phyloP scores from a whole-genome alignment of 352 stramenopile species.

The Phytophthora aleatoria region DNA sequence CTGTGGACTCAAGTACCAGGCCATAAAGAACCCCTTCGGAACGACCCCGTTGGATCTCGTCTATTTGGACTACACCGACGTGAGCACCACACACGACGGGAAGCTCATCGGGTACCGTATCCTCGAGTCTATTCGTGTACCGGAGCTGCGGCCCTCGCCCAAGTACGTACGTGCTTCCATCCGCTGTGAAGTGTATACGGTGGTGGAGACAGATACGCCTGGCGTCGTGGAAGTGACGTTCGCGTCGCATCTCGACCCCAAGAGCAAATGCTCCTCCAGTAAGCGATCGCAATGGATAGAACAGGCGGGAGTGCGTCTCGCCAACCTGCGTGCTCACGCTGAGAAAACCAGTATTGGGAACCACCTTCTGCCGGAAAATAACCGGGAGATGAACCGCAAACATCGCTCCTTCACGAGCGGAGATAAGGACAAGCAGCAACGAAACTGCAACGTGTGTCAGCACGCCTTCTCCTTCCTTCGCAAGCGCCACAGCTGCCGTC shows the following conservation, averaged over 20 bases:
- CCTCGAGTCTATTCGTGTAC: slow-evolving; percentile 81
- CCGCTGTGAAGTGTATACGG: slow-evolving; percentile 81
- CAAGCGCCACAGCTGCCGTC: slow-evolving; percentile 76
- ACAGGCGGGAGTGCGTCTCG: slow-evolving; percentile 52
- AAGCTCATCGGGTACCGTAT: slow-evolving; percentile 80
- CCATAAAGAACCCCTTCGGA: slow-evolving; percentile 83
- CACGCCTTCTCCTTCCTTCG: slow-evolving; percentile 74
- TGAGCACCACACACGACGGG: slow-evolving; percentile 60
- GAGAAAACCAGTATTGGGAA: slow-evolving; percentile 76
- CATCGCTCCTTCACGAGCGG: slow-evolving; percentile 43
- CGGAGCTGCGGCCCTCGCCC: slow-evolving; percentile 50
- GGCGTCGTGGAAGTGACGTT: slow-evolving; percentile 87
- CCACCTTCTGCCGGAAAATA: slow-evolving; percentile 48
- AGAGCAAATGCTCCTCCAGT: slow-evolving; percentile 70
- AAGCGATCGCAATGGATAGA: slow-evolving; percentile 70
- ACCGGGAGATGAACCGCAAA: slow-evolving; percentile 36
- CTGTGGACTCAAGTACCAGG: slow-evolving; percentile 83
- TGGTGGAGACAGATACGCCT: slow-evolving; percentile 65
- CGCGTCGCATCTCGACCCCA: slow-evolving; percentile 80
- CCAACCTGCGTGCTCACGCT: slow-evolving; percentile 63
- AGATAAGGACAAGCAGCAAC: slow-evolving; percentile 48
- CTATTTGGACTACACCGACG: slow-evolving; percentile 86
- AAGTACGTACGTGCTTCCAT: slow-evolving; percentile 78
- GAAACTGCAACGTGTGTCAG: slow-evolving; percentile 71
- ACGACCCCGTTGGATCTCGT: slow-evolving; percentile 69